phyloP scores from a whole-genome alignment of 2,329 filamentous ascomycete species.

The Lecanicillium sp. region DNA sequence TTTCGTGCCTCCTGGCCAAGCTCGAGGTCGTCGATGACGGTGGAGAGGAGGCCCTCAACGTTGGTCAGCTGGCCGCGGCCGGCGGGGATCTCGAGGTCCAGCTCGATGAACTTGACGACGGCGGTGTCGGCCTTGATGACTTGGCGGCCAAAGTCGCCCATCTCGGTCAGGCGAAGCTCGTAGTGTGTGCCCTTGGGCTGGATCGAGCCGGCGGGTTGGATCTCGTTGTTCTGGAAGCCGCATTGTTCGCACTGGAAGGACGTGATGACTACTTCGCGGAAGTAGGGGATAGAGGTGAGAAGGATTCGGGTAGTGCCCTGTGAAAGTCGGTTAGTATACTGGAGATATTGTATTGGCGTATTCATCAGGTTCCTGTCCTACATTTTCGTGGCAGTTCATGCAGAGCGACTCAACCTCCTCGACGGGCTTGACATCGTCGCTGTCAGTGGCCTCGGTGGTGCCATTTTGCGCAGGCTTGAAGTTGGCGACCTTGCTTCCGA shows the following conservation, averaged over 20 bases:
- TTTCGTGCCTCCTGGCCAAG: slow-evolving; percentile 78
- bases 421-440: slow-evolving; percentile 45
- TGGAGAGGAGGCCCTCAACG: slow-evolving; percentile 77
- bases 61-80: slow-evolving; percentile 90
- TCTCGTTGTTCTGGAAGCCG: slow-evolving; percentile 82
- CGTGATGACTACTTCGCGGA: slow-evolving; percentile 96
- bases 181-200: slow-evolving; percentile 84
- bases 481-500: slow-evolving; percentile 53
- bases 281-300: slow-evolving; percentile 89
- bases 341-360: background rate
- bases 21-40: slow-evolving; percentile 72
- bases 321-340: slow-evolving; percentile 12
- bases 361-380: slow-evolving; percentile 27
- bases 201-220: slow-evolving; percentile 86
- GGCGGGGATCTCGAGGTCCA: slow-evolving; percentile 88
- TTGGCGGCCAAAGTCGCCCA: slow-evolving; percentile 72
- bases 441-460: slow-evolving; percentile 24
- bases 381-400: slow-evolving; percentile 80
- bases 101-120: slow-evolving; percentile 76
- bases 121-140: slow-evolving; percentile 90
- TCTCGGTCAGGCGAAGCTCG: slow-evolving; percentile 66
- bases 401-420: slow-evolving; percentile 72
- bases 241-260: slow-evolving; percentile 92
- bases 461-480: slow-evolving; percentile 33
- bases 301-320: slow-evolving; percentile 81